Base-by-base conservation (phyloP, 148 eudicot species). In the Agrostemma githago region DNA sequence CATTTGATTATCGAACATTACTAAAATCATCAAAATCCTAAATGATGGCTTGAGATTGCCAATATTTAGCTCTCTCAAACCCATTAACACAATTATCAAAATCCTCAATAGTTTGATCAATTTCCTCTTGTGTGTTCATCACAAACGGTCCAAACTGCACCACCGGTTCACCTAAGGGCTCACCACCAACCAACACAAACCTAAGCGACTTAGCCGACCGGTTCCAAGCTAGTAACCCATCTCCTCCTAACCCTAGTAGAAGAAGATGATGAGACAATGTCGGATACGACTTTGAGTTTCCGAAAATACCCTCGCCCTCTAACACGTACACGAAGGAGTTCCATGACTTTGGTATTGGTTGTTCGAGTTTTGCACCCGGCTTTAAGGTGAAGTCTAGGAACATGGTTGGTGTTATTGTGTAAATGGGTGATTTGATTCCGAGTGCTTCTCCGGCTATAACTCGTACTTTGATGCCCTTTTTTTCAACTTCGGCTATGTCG, bases 361-460 rank as follows among this genome's bases (percentile, higher is more conserved):
- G 98, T 67, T 78, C 78, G 42, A 89, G 76, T 42, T 73, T 78
- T 10, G 92, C 68, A 21, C 91, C 91, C 8, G 90, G 93, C 37
- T 85, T 82, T 6, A 93, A 79, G 14, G 93, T 93, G 74, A 93
- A 89, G 75, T 93, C 98, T 64, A 93, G 54, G 61, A 74, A 93
- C 83, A 93, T 82, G 0, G 98, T 93, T 34, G 98, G 98, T 5
- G 98, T 93, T 38, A 86, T 84, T 21, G 96, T 93, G 61, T 85
- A 82, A 4, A 90, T 46, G 7, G 85, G 79, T 39, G 98, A 93
- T 51, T 81, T 79, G 1, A 78, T 78, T 15, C 96, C 98, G 10
- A 93, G 15, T n/a, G 93, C 83, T 66, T 93, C 98, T 2, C 98
- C 98, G 0, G 98, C 96, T 74, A 93, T 89, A 1, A 93, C 88